Percentiles rank a stretch among this genome's conserved stretches.
These are phyloP conservation scores for Mortierella antarctica DNA, from an alignment of 192 early-diverging fungal genomes.

Conservation along the genomic window DNA sequence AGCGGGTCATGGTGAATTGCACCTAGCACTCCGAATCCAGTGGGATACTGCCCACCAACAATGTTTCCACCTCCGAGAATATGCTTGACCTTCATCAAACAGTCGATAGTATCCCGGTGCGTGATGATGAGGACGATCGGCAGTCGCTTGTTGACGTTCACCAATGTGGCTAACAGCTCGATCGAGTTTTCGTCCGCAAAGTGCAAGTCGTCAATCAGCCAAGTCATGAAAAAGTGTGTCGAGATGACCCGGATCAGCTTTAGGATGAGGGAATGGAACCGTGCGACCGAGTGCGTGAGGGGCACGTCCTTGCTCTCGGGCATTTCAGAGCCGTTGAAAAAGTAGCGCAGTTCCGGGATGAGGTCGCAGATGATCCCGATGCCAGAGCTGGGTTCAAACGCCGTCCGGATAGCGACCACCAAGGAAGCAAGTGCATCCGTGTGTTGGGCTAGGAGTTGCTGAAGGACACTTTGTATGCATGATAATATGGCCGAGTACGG, in stretches of 20 bases:
- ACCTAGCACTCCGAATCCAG: slow-evolving; percentile 23
- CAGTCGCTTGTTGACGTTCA: slow-evolving; percentile 47
- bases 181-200: slow-evolving; percentile 50
- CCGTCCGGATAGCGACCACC: slow-evolving; percentile 41
- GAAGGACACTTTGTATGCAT: slow-evolving; percentile 44
- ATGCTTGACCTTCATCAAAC: slow-evolving; percentile 41
- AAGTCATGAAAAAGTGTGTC: slow-evolving; percentile 54
- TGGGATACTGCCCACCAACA: slow-evolving; percentile 4
- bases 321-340: slow-evolving; percentile 44
- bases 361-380: slow-evolving; percentile 49
- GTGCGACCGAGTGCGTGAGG: slow-evolving; percentile 35
- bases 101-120: slow-evolving; percentile 33
- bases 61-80: slow-evolving; percentile 40
- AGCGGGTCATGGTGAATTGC: slow-evolving; percentile 28
- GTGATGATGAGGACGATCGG: slow-evolving; percentile 49
- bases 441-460: slow-evolving; percentile 41
- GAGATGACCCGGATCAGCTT: slow-evolving; percentile 52
- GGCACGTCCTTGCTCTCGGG: slow-evolving; percentile 40
- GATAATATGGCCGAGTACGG: slow-evolving; percentile 46
- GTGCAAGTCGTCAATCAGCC: slow-evolving; percentile 51
- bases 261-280: slow-evolving; percentile 40
- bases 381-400: slow-evolving; percentile 44
- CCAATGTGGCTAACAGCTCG: slow-evolving; percentile 34
- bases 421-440: slow-evolving; percentile 41
- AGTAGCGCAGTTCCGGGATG: slow-evolving; percentile 38